These are phyloP conservation scores for Quercus ilex DNA, from an alignment of 306 rosid species.

Conservation along the genomic window DNA sequence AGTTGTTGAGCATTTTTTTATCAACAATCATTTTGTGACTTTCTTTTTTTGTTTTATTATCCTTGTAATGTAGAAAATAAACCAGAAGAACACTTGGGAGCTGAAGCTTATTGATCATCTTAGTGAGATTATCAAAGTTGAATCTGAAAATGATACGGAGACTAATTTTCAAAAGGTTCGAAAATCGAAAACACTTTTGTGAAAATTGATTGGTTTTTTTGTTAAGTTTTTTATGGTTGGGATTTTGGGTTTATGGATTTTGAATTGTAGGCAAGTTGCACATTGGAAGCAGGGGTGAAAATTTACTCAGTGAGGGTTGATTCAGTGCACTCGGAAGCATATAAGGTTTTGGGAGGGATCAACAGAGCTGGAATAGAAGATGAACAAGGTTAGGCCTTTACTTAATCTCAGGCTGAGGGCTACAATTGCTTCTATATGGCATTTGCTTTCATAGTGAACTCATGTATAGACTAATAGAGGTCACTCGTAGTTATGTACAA, in stretches of 20 bases:
- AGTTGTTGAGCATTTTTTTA: no score
- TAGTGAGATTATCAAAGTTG: slow-evolving; percentile 48
- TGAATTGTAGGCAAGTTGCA: slow-evolving; percentile 49
- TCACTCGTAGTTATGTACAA: background rate
- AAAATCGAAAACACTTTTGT: background rate
- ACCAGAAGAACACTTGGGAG: slow-evolving; percentile 62
- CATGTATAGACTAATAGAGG: background rate
- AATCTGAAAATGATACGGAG: slow-evolving; percentile 40
- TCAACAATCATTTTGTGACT: background rate
- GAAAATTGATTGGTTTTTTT: background rate
- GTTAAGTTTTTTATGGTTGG: background rate
- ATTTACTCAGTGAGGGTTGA: slow-evolving; percentile 57
- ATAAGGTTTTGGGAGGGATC: slow-evolving; percentile 59
- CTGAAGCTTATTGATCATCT: slow-evolving; percentile 57
- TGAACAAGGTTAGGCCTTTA: slow-evolving; percentile 36
- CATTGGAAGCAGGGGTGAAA: slow-evolving; percentile 61
- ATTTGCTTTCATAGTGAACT: background rate
- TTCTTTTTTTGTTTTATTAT: background rate
- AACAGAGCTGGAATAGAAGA: slow-evolving; percentile 50
- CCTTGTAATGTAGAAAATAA: slow-evolving; percentile 45
- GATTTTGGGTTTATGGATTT: background rate
- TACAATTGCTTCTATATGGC: background rate
- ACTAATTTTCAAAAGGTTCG: slow-evolving; percentile 61
- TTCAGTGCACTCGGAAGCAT: slow-evolving; percentile 59
- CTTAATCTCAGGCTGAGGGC: background rate